phyloP scores from a whole-genome alignment of 1,284 basidiomycete species.

The Hymenochaete sp. region DNA sequence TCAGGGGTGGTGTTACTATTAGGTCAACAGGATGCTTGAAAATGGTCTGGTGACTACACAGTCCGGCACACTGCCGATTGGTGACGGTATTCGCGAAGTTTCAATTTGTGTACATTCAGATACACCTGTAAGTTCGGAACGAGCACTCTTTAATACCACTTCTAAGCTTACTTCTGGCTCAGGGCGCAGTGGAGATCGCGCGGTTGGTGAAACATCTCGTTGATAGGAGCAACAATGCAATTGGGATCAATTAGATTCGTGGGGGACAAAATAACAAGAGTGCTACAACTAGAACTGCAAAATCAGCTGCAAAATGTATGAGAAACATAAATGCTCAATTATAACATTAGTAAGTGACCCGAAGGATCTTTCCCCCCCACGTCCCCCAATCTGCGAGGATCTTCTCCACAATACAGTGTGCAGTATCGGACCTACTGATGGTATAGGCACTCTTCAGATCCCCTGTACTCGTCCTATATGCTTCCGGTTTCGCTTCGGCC shows the following conservation, averaged over 20 bases:
- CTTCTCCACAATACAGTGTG: slow-evolving; percentile 52
- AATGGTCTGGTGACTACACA: slow-evolving; percentile 40
- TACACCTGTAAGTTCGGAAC: slow-evolving; percentile 39
- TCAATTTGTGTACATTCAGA: slow-evolving; percentile 61
- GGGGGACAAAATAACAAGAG: no score
- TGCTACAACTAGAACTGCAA: no score
- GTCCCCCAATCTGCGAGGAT: slow-evolving; percentile 41
- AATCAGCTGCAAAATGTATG: no score
- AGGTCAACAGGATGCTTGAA: slow-evolving; percentile 40
- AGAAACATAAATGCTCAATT: no score
- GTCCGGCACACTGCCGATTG: slow-evolving; percentile 36
- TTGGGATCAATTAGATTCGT: no score
- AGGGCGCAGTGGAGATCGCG: slow-evolving; percentile 48
- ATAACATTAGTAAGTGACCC: slow-evolving; percentile 13
- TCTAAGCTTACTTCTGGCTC: neutral
- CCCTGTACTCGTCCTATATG: slow-evolving; percentile 23
- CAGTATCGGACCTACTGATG: slow-evolving; percentile 55
- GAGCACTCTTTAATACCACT: neutral
- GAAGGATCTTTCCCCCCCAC: slow-evolving; percentile 27
- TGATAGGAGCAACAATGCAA: slow-evolving; percentile 41
- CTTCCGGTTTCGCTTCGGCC: slow-evolving; percentile 17
- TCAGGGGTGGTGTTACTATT: neutral
- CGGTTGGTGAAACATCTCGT: slow-evolving; percentile 40
- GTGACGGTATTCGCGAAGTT: slow-evolving; percentile 37
- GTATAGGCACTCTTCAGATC: slow-evolving; percentile 36